phyloP scores from a whole-genome alignment of 495 filamentous ascomycete species.

The Aspergillus cavernicola region DNA sequence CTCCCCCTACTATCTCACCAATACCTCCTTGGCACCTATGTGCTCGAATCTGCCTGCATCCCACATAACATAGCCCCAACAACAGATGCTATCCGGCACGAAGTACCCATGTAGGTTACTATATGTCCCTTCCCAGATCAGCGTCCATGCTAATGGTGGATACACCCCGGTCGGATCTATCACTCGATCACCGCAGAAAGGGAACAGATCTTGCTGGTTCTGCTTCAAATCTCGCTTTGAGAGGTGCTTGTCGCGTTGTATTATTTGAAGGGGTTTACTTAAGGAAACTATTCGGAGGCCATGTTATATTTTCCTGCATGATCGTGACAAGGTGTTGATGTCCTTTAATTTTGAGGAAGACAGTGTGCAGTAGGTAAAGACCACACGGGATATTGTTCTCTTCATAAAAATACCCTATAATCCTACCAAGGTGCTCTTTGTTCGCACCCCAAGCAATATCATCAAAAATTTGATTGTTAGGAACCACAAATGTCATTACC shows the following conservation, averaged over 20 bases:
- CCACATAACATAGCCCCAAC: slow-evolving; percentile 26
- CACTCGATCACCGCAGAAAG: slow-evolving; percentile 18
- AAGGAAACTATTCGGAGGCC: neutral
- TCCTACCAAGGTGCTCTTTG: neutral
- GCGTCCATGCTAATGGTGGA: slow-evolving; percentile 23
- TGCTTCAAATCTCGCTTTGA: slow-evolving; percentile 2
- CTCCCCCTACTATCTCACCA: slow-evolving; percentile 2
- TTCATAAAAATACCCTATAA: neutral
- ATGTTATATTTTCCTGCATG: neutral
- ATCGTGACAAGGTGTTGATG: neutral
- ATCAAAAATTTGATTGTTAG: slow-evolving; percentile 10
- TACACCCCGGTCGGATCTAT: neutral
- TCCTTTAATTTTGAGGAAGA: slow-evolving; percentile 12
- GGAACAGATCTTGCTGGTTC: slow-evolving; percentile 3
- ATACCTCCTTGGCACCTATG: slow-evolving; percentile 3
- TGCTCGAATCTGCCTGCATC: slow-evolving; percentile 14
- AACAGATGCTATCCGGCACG: neutral
- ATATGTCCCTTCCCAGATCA: slow-evolving; percentile 16
- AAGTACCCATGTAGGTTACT: slow-evolving; percentile 16
- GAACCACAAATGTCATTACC: no score
- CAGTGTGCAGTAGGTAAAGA: slow-evolving; percentile 7
- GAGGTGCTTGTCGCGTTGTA: neutral
- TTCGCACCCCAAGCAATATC: slow-evolving; percentile 5
- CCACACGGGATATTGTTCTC: slow-evolving; percentile 10
- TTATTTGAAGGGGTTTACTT: neutral